These are phyloP conservation scores for Linnemannia hyalina DNA, from an alignment of 192 early-diverging fungal genomes.

Conservation along the genomic window DNA sequence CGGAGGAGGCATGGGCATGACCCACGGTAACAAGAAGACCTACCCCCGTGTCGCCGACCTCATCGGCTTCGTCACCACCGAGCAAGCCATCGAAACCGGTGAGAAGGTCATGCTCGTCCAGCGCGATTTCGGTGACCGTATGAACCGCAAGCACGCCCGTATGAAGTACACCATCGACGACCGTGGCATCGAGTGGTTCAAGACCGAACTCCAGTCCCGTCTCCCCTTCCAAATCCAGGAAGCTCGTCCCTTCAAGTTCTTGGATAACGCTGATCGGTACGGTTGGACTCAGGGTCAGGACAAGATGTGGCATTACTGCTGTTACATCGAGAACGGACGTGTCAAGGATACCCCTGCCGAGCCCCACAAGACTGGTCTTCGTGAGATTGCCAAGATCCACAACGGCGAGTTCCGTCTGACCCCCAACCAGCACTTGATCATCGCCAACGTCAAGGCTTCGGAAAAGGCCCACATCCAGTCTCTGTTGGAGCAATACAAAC, in stretches of 20 bases:
- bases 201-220: constrained; percentile 84
- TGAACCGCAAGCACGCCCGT: constrained; percentile 98
- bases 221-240: constrained; percentile 80
- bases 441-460: constrained; percentile 79
- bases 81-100: constrained; percentile 82
- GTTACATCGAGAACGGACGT: constrained; percentile 94
- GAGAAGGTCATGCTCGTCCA: constrained; percentile 95
- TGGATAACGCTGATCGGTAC: constrained; percentile 93
- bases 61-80: constrained; percentile 85
- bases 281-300: constrained; percentile 86
- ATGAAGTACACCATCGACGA: constrained; percentile 99
- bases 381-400: constrained; percentile 81
- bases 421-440: constrained; percentile 93
- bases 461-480: constrained; percentile 79
- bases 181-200: constrained; percentile 93
- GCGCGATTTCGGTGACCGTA: constrained; percentile 95
- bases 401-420: constrained; percentile 88
- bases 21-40: constrained; percentile 98
- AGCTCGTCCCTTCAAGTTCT: constrained; percentile 82
- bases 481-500: constrained; percentile 80
- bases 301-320: constrained; percentile 84
- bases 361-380: constrained; percentile 82
- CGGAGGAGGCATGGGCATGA: constrained; percentile 98
- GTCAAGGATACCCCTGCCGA: constrained; percentile 85
- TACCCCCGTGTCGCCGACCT: constrained; percentile 88